Evolutionary conservation across 495 filamentous ascomycete species (phyloP).

Genomic region (Lasiosphaeria hispida): DNA sequence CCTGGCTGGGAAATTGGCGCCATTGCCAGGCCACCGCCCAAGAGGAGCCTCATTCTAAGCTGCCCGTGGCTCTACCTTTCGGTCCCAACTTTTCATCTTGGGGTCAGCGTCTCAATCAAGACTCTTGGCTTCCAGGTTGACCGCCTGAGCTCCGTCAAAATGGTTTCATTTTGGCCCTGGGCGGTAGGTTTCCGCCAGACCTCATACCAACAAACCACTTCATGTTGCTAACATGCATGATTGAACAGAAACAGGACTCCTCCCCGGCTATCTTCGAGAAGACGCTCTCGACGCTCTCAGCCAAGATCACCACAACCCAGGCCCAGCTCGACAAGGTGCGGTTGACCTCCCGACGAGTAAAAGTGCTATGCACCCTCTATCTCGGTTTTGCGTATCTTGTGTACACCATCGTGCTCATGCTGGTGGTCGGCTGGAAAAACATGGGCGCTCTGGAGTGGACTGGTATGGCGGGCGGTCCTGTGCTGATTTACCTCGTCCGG

Average conservation of each 20-base stretch:
- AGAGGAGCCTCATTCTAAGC: background rate
- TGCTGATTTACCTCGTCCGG: slow-evolving; percentile 72
- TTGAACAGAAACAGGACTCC: slow-evolving; percentile 67
- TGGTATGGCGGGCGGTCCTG: slow-evolving; percentile 73
- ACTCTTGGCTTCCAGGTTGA: too few relatives aligned
- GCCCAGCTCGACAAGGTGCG: slow-evolving; percentile 69
- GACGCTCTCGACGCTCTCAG: slow-evolving; percentile 72
- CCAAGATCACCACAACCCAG: slow-evolving; percentile 72
- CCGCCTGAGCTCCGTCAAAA: slow-evolving; percentile 30
- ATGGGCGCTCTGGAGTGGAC: slow-evolving; percentile 73
- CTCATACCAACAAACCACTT: slow-evolving; percentile 33
- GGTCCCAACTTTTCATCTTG: too few relatives aligned
- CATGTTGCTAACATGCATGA: background rate
- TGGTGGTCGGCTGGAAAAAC: slow-evolving; percentile 83
- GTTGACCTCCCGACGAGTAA: slow-evolving; percentile 70
- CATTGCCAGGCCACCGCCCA: background rate
- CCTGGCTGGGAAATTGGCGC: background rate
- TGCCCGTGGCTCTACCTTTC: too few relatives aligned
- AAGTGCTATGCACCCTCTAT: slow-evolving; percentile 86
- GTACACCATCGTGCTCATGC: slow-evolving; percentile 70
- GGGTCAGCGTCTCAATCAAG: too few relatives aligned
- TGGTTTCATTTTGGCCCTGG: slow-evolving; percentile 78
- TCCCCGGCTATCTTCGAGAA: slow-evolving; percentile 94
- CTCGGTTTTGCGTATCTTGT: slow-evolving; percentile 85
- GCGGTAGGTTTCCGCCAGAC: slow-evolving; percentile 16